These are phyloP conservation scores for Sarocladium oryzae DNA, from an alignment of 2,329 filamentous ascomycete species.

Conservation along the genomic window DNA sequence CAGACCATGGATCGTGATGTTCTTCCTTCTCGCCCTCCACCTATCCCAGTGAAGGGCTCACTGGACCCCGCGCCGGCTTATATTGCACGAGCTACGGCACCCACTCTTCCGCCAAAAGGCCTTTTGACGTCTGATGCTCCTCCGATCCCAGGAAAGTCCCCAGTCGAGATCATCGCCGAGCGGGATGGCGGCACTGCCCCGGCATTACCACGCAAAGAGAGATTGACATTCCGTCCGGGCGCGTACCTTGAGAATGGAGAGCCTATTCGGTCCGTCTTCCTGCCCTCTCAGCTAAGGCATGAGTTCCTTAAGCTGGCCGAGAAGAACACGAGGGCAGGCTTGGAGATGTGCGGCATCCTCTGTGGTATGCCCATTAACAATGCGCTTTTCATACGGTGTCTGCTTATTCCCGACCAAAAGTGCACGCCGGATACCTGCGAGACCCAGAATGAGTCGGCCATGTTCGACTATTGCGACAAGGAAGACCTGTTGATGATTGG, in stretches of 20 bases:
- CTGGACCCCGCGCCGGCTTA: background rate
- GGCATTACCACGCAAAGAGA: slow-evolving; percentile 39
- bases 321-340: slow-evolving; percentile 69
- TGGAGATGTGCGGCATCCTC: slow-evolving; percentile 93
- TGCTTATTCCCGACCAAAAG: slow-evolving; percentile 87
- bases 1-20: background rate
- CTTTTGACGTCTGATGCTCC: background rate
- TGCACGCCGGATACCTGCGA: slow-evolving; percentile 92
- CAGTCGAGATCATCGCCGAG: slow-evolving; percentile 2
- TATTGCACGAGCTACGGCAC: slow-evolving; percentile 7
- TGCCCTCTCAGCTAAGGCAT: slow-evolving; percentile 68
- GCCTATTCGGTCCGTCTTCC: slow-evolving; percentile 79
- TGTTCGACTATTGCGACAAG: slow-evolving; percentile 84
- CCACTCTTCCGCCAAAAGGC: slow-evolving; percentile 24
- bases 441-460: slow-evolving; percentile 74
- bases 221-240: slow-evolving; percentile 65
- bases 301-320: slow-evolving; percentile 69
- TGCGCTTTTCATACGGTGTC: slow-evolving; percentile 80
- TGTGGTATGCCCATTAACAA: slow-evolving; percentile 89
- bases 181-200: slow-evolving; percentile 13
- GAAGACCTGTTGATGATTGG: slow-evolving; percentile 82
- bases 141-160: slow-evolving; percentile 1
- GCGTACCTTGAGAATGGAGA: slow-evolving; percentile 87
- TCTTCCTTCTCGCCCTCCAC: background rate
- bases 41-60: background rate